Conservation (phyloP, 371 early-diverging fungal species). For the Haplosporangium sp. region DNA sequence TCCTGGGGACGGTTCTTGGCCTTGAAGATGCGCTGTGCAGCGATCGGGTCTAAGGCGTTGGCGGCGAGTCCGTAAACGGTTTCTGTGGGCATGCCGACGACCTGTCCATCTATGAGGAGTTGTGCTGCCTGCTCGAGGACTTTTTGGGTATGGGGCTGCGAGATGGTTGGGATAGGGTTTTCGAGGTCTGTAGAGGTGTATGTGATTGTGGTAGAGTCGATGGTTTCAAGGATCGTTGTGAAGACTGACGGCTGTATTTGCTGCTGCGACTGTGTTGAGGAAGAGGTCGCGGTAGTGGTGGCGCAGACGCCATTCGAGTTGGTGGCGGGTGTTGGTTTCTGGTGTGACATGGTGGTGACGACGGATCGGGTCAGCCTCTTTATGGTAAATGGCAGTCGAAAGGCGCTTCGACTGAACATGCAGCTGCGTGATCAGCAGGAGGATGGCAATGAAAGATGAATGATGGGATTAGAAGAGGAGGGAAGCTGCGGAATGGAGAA, state of each 20-base stretch:
- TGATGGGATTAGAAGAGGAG: not conserved
- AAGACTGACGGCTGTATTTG: conserved; percentile 8
- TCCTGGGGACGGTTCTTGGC: conserved; percentile 97
- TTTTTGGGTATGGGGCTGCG: conserved; percentile 33
- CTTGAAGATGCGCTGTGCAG: conserved; percentile 87
- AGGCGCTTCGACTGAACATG: conserved; percentile 22
- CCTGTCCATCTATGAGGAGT: conserved; percentile 59
- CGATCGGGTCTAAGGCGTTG: conserved; percentile 80
- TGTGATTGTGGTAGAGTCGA: conserved; percentile 39
- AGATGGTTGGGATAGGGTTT: conserved; percentile 34
- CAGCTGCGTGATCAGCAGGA: conserved; percentile 2
- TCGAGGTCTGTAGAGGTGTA: conserved; percentile 43
- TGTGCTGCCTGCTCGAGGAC: conserved; percentile 62
- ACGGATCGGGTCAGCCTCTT: conserved; percentile 7
- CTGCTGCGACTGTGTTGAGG: not conserved
- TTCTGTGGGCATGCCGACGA: conserved; percentile 98
- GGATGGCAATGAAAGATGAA: not conserved
- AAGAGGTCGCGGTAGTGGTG: not conserved
- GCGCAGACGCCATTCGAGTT: not conserved
- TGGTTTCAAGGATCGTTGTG: conserved; percentile 43
- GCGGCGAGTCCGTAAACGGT: conserved; percentile 99
- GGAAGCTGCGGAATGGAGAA: not conserved
- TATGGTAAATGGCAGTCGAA: conserved; percentile 8
- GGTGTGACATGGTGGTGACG: conserved; percentile 9
- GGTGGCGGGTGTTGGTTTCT: conserved; percentile 2